Percentiles rank a stretch among this genome's conserved stretches.
These are phyloP conservation scores for Chlorella sorokiniana DNA, from an alignment of 139 green algal genomes.

Conservation along the genomic window DNA sequence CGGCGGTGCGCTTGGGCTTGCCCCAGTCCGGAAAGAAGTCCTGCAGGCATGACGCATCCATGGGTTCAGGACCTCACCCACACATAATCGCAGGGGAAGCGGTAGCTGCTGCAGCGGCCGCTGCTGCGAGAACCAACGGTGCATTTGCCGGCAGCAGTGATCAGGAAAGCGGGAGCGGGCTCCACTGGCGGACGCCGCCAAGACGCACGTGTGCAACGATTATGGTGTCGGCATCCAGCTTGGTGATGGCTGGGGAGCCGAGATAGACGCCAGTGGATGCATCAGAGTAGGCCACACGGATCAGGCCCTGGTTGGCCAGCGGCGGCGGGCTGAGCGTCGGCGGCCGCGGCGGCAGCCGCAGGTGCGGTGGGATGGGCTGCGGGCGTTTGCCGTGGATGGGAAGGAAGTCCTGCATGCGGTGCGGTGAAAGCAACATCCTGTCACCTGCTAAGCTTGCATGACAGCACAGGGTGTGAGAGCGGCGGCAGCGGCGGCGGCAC, in stretches of 20 bases:
- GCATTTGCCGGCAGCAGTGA: too few relatives aligned
- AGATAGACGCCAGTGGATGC: slow-evolving; percentile 3
- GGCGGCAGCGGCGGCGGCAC: too few relatives aligned
- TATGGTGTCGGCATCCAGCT: slow-evolving; percentile 5
- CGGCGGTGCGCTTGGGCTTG: neutral
- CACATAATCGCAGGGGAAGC: neutral
- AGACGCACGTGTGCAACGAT: slow-evolving; percentile 14
- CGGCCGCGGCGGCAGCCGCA: neutral
- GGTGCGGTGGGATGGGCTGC: neutral
- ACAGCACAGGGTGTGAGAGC: too few relatives aligned
- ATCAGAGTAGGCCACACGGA: slow-evolving; percentile 11
- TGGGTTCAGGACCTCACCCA: neutral
- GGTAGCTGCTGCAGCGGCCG: neutral
- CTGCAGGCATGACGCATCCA: too few relatives aligned
- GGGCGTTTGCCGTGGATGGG: too few relatives aligned
- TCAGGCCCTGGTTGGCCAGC: slow-evolving; percentile 21
- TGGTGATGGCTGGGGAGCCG: slow-evolving; percentile 15
- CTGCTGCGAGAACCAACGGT: too few relatives aligned
- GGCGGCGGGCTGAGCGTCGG: neutral
- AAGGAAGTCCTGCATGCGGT: too few relatives aligned
- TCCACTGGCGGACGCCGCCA: neutral
- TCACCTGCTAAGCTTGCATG: too few relatives aligned
- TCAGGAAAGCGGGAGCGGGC: neutral
- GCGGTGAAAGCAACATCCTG: too few relatives aligned
- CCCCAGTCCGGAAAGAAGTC: slow-evolving; percentile 11